A percentile compares a stretch with the other conserved stretches of the same genome.
Evolutionary conservation across 257 asterid genomes (phyloP).

Genomic region (Forsythia viridissima): DNA sequence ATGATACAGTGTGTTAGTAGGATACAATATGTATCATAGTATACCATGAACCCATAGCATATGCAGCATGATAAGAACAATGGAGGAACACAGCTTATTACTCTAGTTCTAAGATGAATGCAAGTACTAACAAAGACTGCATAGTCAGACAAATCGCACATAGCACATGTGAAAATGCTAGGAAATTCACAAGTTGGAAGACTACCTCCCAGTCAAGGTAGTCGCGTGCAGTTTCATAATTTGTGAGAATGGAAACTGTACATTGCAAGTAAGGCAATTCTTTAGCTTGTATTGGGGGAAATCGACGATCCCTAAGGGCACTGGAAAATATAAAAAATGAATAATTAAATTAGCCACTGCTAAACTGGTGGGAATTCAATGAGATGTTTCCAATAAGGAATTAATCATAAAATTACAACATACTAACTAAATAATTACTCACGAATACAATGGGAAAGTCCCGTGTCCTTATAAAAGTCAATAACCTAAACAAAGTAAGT

Average conservation of each 20-base stretch:
- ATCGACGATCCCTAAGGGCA: slow-evolving; percentile 91
- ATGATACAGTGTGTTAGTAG: background rate
- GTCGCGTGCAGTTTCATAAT: slow-evolving; percentile 75
- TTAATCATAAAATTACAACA: background rate
- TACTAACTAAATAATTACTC: background rate
- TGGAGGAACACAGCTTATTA: background rate
- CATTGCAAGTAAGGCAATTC: slow-evolving; percentile 87
- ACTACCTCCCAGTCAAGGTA: slow-evolving; percentile 98
- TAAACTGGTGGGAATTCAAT: background rate
- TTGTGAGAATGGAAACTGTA: slow-evolving; percentile 84
- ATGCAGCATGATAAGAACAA: background rate
- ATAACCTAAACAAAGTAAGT: background rate
- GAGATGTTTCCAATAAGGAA: background rate
- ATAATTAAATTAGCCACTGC: slow-evolving; percentile 1
- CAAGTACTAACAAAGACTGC: background rate
- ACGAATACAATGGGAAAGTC: background rate
- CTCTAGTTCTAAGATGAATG: background rate
- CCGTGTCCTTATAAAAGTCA: background rate
- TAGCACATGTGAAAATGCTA: background rate
- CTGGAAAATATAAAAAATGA: slow-evolving; percentile 42
- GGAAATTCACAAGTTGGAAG: background rate
- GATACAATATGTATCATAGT: background rate
- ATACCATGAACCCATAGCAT: background rate
- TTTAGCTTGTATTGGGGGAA: slow-evolving; percentile 92
- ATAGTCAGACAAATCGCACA: background rate